Base-by-base conservation (phyloP, 23 red algal species). In the Gracilaria domingensis region DNA sequence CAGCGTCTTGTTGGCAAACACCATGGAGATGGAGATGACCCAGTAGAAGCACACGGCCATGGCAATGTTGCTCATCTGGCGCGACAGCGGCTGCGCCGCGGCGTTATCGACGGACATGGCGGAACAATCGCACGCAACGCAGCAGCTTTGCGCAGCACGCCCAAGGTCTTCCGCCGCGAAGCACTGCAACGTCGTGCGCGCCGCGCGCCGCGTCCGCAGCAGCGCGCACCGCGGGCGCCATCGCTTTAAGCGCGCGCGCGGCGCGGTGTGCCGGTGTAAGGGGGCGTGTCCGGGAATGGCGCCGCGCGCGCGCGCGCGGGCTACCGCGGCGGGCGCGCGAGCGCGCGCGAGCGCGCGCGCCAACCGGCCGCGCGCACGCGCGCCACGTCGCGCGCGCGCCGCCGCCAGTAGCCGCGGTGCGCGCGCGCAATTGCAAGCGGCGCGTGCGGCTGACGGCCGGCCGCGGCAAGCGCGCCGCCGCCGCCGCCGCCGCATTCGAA, bases 21-120 rank as follows among this genome's bases (percentile, higher is more conserved):
- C 96, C 93, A 98, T 95, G 36, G 93, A 93, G 47, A 98, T 95
- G 17, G 96, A 98, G 26, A 98, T 88, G 54, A 98, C 53, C 96
- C 96, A 98, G 45, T 98, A 98, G 73, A 94, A 93, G 28, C 81
- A 75, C 30, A 98, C 96, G 55, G 96, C 93, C 91, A 71, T 75
- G 61, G 72, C 81, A 74, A 94, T 94, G 84, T 87, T 79, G 48
- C 33, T 85, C 78, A 93, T 93, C 69, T 93, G 80, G 39, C 81
- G 80, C 36, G 90, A 34, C 42, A 83, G 78, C 50, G 73, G 84
- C 60, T 60, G 65, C 33, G 86, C 39, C 35, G 17, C 71, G 56
- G 86, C 36, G 20, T 72, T 69, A 58, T 90, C 75, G 33, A 53
- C 86, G 8, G 86, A 90, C 86, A 81, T 81, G 12, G 7, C 69